Evolutionary conservation across 495 filamentous ascomycete genomes (phyloP), one percentile per base, ranked within the genome.

Genomic region (Xylaria bambusicola): DNA sequence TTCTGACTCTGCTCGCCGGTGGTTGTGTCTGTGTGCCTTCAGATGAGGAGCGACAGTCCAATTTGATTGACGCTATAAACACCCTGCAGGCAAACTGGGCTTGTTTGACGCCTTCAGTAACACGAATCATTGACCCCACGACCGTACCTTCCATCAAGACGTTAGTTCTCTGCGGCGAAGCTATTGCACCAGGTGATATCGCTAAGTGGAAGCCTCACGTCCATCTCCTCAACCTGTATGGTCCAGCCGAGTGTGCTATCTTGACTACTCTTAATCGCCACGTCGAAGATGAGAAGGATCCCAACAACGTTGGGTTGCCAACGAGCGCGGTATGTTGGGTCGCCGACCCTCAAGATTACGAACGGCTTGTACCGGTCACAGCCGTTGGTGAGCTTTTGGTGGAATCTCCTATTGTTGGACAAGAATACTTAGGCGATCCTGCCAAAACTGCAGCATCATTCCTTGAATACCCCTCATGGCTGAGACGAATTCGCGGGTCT

Each of bases 21-120:
- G 86, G 80, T 23, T 82, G 77, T 53, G 72, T 87, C 3, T 89
- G 86, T 66, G 76, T 89, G 29, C 84, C 84, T 1, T 80, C 76
- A 5, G 70, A 63, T 44, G 71, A 86, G 8, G 80, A 85, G 66
- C 2, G 71, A 73, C 52, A 61, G 71, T 59, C 52, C n/a, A n/a
- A n/a, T n/a, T n/a, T 72, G 12, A 50, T 60, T 7, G 56, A 49
- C 2, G 58, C 38, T 26, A 78, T 78, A 18, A 49, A 41, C 31
- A 38, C 56, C 17, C 56, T 62, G n/a, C 21, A 49, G 2, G 60
- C 62, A 3, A 63, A 63, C 10, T 70, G 67, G 67, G 53, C 62
- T 61, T 44, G 64, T 51, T 61, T 67, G n/a, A 71, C 60, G 21
- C 65, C 52, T 7, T 66, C 58, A 2, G 58, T 64, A 21, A 40